Evolutionary conservation across 2,329 filamentous ascomycete species (phyloP), one percentile per base, ranked within the genome.

Genomic region (Westerdykella aurantiaca): DNA sequence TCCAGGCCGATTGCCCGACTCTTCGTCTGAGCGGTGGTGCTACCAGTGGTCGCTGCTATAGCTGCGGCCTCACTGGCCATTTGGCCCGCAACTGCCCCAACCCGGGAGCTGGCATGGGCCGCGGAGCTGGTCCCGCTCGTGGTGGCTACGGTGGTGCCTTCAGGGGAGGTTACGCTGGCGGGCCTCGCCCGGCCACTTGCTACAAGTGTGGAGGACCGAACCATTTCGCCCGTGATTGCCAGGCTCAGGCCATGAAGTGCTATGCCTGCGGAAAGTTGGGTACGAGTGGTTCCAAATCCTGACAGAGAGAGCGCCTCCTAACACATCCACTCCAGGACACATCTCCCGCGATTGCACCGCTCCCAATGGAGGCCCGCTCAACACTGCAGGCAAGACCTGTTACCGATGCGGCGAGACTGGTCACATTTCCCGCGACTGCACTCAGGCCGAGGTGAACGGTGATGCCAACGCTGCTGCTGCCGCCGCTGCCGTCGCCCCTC

Each of bases 221-320:
- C 78, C 93, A 98, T 74, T 98, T 95, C 67, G 93, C 93, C 53
- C 86, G 93, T 54, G 93, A 98, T 65, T 98, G 93, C 78, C 93
- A 97, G 77, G 90, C 93, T 57, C 89, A 95, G 72, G 88, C 89
- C 51, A 95, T 95, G 88, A 96, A 96, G 76, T 96, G 90, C 79
- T 96, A 95, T 64, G 90, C 90, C 55, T 96, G 90, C 67, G 90
- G 90, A 68, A 95, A 95, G 76, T 82, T 95, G 43, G 60, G 57
- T 59, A 35, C 43, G 51, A 50, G 31, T 29, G 25, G 7, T 29
- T 9, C 2, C 31, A 17, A 6, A 35, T 18, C 33, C 33, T 35
- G 3, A 3, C 3, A 21, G 7, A 9, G 9, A 29, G 7, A 12
- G 25, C 25, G 7, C 11, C 25, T 3, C 10, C 12, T 21, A 16